A percentile compares a stretch with the other conserved stretches of the same genome.
Conservation (phyloP, 1,284 basidiomycete genomes). For the Pseudozyma sp. region DNA sequence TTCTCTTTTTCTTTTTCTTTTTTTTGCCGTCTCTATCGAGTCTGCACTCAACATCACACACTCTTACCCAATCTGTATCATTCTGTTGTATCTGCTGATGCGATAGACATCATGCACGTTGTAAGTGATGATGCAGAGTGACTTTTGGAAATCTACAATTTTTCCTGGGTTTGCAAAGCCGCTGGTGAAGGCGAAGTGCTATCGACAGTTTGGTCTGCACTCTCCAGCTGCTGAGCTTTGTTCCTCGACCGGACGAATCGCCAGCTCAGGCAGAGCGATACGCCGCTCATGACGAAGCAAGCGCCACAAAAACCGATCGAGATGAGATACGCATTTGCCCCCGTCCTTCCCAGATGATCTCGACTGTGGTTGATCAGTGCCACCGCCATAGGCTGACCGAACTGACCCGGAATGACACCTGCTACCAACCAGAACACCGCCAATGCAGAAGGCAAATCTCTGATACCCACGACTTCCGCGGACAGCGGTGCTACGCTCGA, state of each 20-base stretch:
- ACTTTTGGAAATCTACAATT: background rate
- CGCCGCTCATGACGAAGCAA: slow-evolving; percentile 60
- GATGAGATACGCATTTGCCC: slow-evolving; percentile 68
- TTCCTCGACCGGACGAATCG: slow-evolving; percentile 49
- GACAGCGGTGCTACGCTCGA: slow-evolving; percentile 67
- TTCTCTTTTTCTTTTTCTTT: slow-evolving; percentile 69
- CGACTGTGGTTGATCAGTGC: slow-evolving; percentile 69
- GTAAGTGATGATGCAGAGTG: background rate
- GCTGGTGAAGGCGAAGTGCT: background rate
- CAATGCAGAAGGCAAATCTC: slow-evolving; percentile 69
- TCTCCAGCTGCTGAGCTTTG: slow-evolving; percentile 14
- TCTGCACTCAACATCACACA: too few species aligned
- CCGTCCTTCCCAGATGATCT: slow-evolving; percentile 56
- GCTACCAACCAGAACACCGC: slow-evolving; percentile 70
- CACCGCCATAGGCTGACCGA: slow-evolving; percentile 70
- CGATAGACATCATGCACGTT: too few species aligned
- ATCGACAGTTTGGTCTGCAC: background rate
- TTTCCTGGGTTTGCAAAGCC: background rate
- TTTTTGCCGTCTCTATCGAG: too few species aligned
- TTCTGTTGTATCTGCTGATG: too few species aligned
- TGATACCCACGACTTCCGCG: slow-evolving; percentile 69
- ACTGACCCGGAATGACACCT: slow-evolving; percentile 63
- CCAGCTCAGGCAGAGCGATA: slow-evolving; percentile 68
- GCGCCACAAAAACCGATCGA: slow-evolving; percentile 70
- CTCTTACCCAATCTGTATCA: too few species aligned